Evolutionary conservation across 345 rosid species (phyloP), one percentile per base, ranked within the genome.

Genomic region (Hypericum perforatum): DNA sequence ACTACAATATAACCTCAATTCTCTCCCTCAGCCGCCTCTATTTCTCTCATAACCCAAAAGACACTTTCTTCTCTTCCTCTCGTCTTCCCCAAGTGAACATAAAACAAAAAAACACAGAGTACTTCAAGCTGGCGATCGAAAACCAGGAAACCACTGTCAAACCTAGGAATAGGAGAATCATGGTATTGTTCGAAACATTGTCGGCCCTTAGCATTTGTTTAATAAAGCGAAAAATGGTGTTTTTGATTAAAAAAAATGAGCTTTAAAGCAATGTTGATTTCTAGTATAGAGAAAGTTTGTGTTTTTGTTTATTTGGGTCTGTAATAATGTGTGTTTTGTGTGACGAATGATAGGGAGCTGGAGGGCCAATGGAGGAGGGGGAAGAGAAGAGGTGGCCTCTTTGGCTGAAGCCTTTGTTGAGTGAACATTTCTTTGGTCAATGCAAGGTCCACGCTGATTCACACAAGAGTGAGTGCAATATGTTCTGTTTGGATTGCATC

Each of bases 391-490:
- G 75, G 56, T 80, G 80, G 89, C 99, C 97, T 0, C 79, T 76
- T 54, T 92, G 99, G 99, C 65, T 92, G 49, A 78, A 66, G 60
- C 89, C 90, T 38, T 73, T 92, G 57, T 75, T 92, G 3, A 61
- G 68, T 40, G 85, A 83, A 52, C 76, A 79, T 5, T 92, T 92
- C 80, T 92, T 92, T 72, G 91, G 69, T 70, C 97, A 89, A 44
- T 94, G 99, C 67, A 84, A 84, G 76, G 57, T 51, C 9, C 97
- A 94, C 70, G 82, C 66, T 8, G 95, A 89, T 69, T 81, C 95
- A 52, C 92, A 84, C 63, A 89, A 89, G 78, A 89, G 83, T 59
- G 99, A 94, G 73, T 89, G 99, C 65, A 94, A 94, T 59, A 89
- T 89, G 99, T 94, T 76, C 58, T 94, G 99, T 67, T 73, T 94